Percentiles rank a stretch among this genome's conserved stretches.
These are phyloP conservation scores for Microstroma glucosiphilum DNA, from an alignment of 1,284 basidiomycete species.

Conservation along the genomic window DNA sequence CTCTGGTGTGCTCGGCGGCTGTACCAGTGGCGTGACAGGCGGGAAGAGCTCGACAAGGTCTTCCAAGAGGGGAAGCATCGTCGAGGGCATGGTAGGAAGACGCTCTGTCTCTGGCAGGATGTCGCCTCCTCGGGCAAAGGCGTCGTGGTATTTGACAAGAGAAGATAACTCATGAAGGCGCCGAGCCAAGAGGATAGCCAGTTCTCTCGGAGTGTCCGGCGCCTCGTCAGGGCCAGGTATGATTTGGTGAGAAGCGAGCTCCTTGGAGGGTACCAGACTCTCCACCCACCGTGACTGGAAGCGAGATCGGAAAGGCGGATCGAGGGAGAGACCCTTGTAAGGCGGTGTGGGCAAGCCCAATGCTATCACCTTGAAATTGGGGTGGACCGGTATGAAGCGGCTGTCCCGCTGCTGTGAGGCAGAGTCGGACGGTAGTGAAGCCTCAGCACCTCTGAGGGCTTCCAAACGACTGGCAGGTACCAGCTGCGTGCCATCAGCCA, in stretches of 20 bases:
- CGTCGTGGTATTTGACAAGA: slow-evolving; percentile 36
- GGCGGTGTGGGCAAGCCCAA: slow-evolving; percentile 49
- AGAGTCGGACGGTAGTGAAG: no score
- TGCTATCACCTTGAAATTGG: slow-evolving; percentile 51
- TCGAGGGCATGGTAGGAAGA: slow-evolving; percentile 42
- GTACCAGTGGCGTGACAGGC: slow-evolving; percentile 19
- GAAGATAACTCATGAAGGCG: slow-evolving; percentile 35
- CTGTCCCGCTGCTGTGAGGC: slow-evolving; percentile 20
- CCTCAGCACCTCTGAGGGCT: slow-evolving; percentile 15
- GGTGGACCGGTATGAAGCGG: slow-evolving; percentile 48
- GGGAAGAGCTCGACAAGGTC: slow-evolving; percentile 40
- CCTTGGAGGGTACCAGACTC: slow-evolving; percentile 24
- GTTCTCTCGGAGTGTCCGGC: not conserved
- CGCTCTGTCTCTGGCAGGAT: slow-evolving; percentile 36
- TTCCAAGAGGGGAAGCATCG: slow-evolving; percentile 34
- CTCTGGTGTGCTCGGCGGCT: slow-evolving; percentile 9
- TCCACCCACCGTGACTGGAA: slow-evolving; percentile 51
- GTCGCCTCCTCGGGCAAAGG: slow-evolving; percentile 32
- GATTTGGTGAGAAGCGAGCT: not conserved
- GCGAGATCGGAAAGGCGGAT: slow-evolving; percentile 52
- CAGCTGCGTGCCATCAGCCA: slow-evolving; percentile 52
- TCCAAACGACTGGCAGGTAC: slow-evolving; percentile 49
- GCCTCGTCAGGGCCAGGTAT: not conserved
- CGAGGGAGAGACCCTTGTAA: slow-evolving; percentile 50
- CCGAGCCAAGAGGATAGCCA: slow-evolving; percentile 6